Conservation (phyloP, 2,329 filamentous ascomycete genomes). For the Phaeomoniella chlamydospora region DNA sequence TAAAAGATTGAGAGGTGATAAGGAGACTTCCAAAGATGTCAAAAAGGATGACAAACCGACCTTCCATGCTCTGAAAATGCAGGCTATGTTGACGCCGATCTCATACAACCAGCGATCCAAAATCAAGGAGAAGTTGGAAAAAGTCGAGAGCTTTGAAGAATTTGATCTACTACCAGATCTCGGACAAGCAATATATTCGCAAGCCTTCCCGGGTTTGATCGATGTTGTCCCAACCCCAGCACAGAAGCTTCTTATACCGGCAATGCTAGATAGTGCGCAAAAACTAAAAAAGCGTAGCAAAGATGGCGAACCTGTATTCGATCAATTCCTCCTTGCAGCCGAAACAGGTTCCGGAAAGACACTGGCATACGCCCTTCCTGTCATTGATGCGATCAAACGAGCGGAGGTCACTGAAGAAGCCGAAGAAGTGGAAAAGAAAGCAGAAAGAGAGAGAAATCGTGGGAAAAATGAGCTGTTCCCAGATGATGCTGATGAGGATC, state of each 20-base stretch:
- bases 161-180: slow-evolving; percentile 62
- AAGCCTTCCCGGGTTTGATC: slow-evolving; percentile 60
- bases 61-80: slow-evolving; percentile 88
- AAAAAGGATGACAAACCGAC: slow-evolving; percentile 33
- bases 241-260: slow-evolving; percentile 77
- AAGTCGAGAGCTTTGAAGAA: slow-evolving; percentile 65
- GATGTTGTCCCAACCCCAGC: slow-evolving; percentile 76
- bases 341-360: slow-evolving; percentile 98
- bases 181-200: slow-evolving; percentile 54
- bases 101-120: slow-evolving; percentile 55
- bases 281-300: slow-evolving; percentile 17
- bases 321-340: slow-evolving; percentile 71
- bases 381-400: slow-evolving; percentile 71
- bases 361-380: slow-evolving; percentile 75
- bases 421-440: slow-evolving; percentile 34
- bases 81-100: slow-evolving; percentile 60
- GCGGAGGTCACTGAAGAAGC: slow-evolving; percentile 51
- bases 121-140: slow-evolving; percentile 46
- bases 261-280: slow-evolving; percentile 47
- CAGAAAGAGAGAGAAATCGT: slow-evolving; percentile 28
- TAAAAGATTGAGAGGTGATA: slow-evolving; percentile 17
- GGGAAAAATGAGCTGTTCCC: slow-evolving; percentile 38
- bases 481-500: slow-evolving; percentile 45
- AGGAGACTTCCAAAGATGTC: slow-evolving; percentile 13
- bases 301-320: slow-evolving; percentile 31